These are phyloP conservation scores for Gnaphalium uliginosum DNA, from an alignment of 129 eudicot genomes.

Conservation along the genomic window DNA sequence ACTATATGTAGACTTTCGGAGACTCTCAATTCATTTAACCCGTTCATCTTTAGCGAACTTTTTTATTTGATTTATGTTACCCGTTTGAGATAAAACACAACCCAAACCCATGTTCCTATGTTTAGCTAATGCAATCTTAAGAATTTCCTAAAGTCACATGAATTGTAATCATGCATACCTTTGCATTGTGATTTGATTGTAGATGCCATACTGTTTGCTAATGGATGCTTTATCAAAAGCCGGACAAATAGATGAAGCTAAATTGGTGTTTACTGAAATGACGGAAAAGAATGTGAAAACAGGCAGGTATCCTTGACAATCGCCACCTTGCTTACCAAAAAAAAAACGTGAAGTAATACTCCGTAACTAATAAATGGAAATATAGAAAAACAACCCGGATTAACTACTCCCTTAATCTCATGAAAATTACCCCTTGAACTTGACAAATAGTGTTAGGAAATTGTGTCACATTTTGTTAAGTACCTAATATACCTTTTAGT, in stretches of 20 bases:
- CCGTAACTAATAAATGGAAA: not conserved
- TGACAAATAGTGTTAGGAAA: not conserved
- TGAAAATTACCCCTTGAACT: not conserved
- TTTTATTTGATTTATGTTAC: not conserved
- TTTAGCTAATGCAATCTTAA: not conserved
- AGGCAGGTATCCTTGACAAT: constrained; percentile 37
- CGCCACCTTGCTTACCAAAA: too few species aligned
- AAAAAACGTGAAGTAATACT: too few species aligned
- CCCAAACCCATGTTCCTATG: not conserved
- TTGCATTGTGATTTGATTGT: constrained; percentile 29
- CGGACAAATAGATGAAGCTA: constrained; percentile 73
- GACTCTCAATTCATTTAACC: not conserved
- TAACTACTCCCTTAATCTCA: constrained; percentile 2
- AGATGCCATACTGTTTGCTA: constrained; percentile 93
- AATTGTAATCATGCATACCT: constrained; percentile 10
- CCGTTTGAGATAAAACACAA: not conserved
- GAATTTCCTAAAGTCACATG: not conserved
- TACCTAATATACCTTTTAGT: too few species aligned
- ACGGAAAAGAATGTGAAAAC: constrained; percentile 60
- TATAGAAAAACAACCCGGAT: not conserved
- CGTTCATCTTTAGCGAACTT: not conserved
- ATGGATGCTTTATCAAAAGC: constrained; percentile 93
- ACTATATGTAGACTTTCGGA: not conserved
- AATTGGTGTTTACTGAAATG: constrained; percentile 70
- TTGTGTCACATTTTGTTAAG: too few species aligned